Base-by-base conservation (phyloP, 805 yeast genomes). In the Saccharomycopsis javanensis region DNA sequence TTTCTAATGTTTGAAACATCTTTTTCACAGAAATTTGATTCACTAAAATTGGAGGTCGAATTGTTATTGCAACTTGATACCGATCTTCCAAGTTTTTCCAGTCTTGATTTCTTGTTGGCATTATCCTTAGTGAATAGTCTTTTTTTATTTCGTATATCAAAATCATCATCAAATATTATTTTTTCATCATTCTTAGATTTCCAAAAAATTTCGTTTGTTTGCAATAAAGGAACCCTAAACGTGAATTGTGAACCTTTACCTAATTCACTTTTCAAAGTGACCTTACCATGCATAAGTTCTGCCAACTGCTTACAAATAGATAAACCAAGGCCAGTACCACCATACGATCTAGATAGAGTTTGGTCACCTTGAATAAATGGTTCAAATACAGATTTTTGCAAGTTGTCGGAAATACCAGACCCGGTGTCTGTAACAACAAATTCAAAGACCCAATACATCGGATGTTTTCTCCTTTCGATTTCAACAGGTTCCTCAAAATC, bases 351-450 rank as follows among this genome's bases (percentile, higher is more conserved):
- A 4, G 96, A 87, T 28, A 89, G 75, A 0, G 97, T 89, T 69
- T 90, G 96, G 66, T 92, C 98, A 55, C 98, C 99, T 72, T 92
- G 99, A 18, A 91, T 90, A 73, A 92, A 92, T 1, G 98, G 97
- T 65, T 94, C 97, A 69, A 92, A 92, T 1, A 92, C 95, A 60
- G 86, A 82, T 50, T 82, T 82, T 65, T 88, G 97, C 56, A 90
- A 70, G 1, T 84, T 81, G 13, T 85, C 82, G 45, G 88, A 95
- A 55, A 92, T 91, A 59, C 99, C 99, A 0, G 97, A 91, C 3
- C 99, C 98, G 0, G 96, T 88, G 68, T 92, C 99, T 37, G 76
- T 77, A 11, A 92, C 97, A 58, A 82, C 81, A 53, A 91, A 79
- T 61, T 83, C 83, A 33, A 84, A 66, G 1, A 76, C 85, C 84